Evolutionary conservation across 1,284 basidiomycete species (phyloP).

Genomic region (Somion occarium): DNA sequence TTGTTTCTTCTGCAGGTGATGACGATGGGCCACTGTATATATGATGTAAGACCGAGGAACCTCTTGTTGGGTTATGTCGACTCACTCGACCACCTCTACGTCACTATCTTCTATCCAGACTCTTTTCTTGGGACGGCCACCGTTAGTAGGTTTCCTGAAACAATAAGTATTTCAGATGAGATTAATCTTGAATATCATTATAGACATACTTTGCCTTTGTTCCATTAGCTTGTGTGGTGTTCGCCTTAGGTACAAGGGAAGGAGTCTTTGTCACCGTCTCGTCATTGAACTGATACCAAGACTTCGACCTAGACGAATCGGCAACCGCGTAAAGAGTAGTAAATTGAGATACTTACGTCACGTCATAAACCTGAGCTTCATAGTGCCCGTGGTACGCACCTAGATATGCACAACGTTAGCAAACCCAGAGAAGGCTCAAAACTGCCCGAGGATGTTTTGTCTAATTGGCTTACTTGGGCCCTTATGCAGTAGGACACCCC

Average conservation of each 20-base stretch:
- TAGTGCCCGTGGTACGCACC: slow-evolving; percentile 89
- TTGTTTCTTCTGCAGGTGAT: slow-evolving; percentile 12
- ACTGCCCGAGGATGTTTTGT: neutral
- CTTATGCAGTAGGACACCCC: slow-evolving; percentile 81
- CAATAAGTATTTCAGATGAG: no score
- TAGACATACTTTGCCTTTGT: slow-evolving; percentile 3
- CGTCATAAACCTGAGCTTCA: slow-evolving; percentile 82
- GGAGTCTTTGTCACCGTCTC: slow-evolving; percentile 66
- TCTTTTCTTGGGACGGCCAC: slow-evolving; percentile 31
- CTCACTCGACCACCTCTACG: slow-evolving; percentile 30
- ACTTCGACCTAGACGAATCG: slow-evolving; percentile 41
- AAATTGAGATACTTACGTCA: slow-evolving; percentile 37
- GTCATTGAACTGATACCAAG: slow-evolving; percentile 92
- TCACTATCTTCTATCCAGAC: slow-evolving; percentile 58
- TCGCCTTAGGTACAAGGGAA: slow-evolving; percentile 41
- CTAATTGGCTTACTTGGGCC: slow-evolving; percentile 46
- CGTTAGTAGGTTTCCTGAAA: slow-evolving; percentile 5
- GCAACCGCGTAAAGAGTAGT: neutral
- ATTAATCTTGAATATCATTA: neutral
- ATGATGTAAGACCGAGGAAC: neutral
- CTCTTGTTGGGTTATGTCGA: neutral
- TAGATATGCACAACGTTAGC: no score
- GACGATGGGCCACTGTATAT: neutral
- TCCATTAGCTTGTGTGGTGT: slow-evolving; percentile 11
- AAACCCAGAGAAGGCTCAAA: no score